A percentile compares a stretch with the other conserved stretches of the same genome.
phyloP scores from a whole-genome alignment of 2,329 filamentous ascomycete genomes.

The Aspergillus sp. region DNA sequence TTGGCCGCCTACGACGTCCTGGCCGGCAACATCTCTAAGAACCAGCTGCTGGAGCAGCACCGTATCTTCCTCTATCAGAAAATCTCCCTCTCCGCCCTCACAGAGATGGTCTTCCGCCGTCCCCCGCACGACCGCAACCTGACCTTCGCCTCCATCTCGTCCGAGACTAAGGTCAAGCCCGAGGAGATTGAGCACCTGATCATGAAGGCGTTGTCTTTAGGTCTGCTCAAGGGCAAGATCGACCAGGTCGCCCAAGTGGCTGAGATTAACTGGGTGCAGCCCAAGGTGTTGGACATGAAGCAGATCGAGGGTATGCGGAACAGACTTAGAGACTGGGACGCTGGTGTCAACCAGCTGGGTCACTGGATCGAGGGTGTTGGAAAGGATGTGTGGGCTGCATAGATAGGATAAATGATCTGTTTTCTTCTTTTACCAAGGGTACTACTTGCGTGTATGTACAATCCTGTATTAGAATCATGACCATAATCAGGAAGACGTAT shows the following conservation, averaged over 20 bases:
- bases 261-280: slow-evolving; percentile 97
- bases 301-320: slow-evolving; percentile 91
- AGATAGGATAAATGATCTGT: slow-evolving; percentile 20
- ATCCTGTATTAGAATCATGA: slow-evolving; percentile 7
- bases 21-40: slow-evolving; percentile 72
- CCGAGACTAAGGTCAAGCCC: slow-evolving; percentile 85
- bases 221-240: slow-evolving; percentile 83
- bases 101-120: slow-evolving; percentile 91
- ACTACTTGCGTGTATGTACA: slow-evolving; percentile 12
- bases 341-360: slow-evolving; percentile 89
- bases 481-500: slow-evolving; percentile 5
- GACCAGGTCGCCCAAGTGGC: slow-evolving; percentile 94
- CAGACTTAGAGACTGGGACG: slow-evolving; percentile 88
- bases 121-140: slow-evolving; percentile 94
- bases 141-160: slow-evolving; percentile 80
- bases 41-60: slow-evolving; percentile 74
- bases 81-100: slow-evolving; percentile 93
- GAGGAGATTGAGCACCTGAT: slow-evolving; percentile 96
- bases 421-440: slow-evolving; percentile 7
- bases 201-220: slow-evolving; percentile 97
- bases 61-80: slow-evolving; percentile 87
- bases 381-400: slow-evolving; percentile 93
- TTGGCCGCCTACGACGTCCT: slow-evolving; percentile 81
- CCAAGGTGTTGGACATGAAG: slow-evolving; percentile 91
- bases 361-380: slow-evolving; percentile 95